Base-by-base conservation (phyloP, 2,329 filamentous ascomycete genomes). In the Fusarium tuaranense region DNA sequence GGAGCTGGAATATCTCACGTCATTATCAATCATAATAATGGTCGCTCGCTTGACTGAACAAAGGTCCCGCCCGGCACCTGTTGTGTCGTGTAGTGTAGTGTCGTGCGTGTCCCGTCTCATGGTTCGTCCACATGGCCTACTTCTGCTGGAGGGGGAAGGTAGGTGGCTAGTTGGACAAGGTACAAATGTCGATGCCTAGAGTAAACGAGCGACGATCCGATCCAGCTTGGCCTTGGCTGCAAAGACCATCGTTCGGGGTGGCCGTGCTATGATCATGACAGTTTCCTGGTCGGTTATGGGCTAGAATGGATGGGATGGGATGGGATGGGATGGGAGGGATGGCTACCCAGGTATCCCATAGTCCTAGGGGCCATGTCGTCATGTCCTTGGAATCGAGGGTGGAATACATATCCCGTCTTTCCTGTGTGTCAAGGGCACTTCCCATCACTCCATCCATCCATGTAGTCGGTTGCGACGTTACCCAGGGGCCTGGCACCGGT, bases 231-330 rank as follows among this genome's bases (percentile, higher is more conserved):
- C 55, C 53, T 69, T 63, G 51, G 62, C 38, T 36, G 55, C 27
- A 20, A 32, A 61, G 10, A 38, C 25, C 34, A 57, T 61, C 64
- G 34, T 27, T 61, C 39, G 20, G 67, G 30, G 36, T 53, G 46
- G 61, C 61, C 61, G 61, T 34, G 61, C 61, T 68, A 72, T 69
- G 65, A 46, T 51, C 55, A 51, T 68, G 63, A 66, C 63, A 44
- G 59, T 67, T 57, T 34, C 53, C 36, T 62, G 65, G 64, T 55
- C 57, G 39, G 41, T 51, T 32, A 44, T 65, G 39, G 36, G 20
- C 18, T 6, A 53, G 16, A 57, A 41, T 57, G n/a, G 61, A 53
- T 53, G 48, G 48, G 48, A 25, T 9, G 44, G 44, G 41, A 46
- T 27, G 20, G 39, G 39, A 44, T 44, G 16, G 36, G 39, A 44